Conservation (phyloP, 2,329 filamentous ascomycete species). For the Ambrosiella xylebori region DNA sequence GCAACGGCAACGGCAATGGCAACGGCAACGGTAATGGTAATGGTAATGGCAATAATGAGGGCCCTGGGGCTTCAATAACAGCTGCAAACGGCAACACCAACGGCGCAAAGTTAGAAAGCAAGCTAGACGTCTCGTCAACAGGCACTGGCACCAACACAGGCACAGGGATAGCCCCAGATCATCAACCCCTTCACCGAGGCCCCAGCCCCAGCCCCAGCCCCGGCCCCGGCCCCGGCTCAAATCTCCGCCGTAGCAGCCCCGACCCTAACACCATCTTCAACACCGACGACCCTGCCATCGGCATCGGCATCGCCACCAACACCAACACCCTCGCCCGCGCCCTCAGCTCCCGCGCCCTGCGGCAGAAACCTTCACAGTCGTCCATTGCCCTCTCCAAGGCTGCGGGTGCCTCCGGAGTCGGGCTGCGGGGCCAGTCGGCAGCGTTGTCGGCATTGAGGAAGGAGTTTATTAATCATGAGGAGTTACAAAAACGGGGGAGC, state of each 20-base stretch:
- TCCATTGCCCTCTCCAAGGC: neutral
- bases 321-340: neutral
- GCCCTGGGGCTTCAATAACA: no score
- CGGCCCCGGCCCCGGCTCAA: no score
- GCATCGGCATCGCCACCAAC: neutral
- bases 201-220: no score
- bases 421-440: slow-evolving; percentile 2
- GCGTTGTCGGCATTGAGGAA: slow-evolving; percentile 7
- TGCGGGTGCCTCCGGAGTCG: neutral
- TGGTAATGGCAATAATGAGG: neutral
- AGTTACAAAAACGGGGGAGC: slow-evolving; percentile 1
- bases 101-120: no score
- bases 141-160: no score
- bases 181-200: no score
- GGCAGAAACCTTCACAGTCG: slow-evolving; percentile 6
- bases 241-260: no score
- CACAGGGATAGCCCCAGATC: no score
- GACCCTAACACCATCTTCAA: no score
- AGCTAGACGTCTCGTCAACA: no score
- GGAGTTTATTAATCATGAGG: slow-evolving; percentile 11
- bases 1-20: neutral
- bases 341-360: neutral
- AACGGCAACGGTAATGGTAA: neutral
- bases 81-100: no score
- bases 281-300: neutral